These are phyloP conservation scores for Neurospora sp. DNA, from an alignment of 495 filamentous ascomycete genomes.

Conservation along the genomic window DNA sequence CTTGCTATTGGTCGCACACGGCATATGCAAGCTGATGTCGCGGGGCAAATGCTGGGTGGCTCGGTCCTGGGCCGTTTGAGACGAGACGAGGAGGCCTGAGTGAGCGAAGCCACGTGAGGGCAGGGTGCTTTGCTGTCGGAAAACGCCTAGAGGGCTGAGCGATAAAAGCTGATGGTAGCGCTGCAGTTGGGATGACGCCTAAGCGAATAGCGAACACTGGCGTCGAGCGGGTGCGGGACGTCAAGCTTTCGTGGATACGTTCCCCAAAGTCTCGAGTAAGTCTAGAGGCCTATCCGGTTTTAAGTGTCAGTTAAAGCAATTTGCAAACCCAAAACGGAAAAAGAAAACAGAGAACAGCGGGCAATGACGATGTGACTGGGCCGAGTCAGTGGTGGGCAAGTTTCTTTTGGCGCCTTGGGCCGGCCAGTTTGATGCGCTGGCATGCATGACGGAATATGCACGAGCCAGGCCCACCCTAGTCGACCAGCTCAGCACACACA, in stretches of 20 bases:
- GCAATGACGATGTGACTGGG: constrained; percentile 26
- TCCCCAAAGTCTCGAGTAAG: background rate
- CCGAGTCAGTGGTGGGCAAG: constrained; percentile 28
- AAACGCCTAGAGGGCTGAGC: constrained; percentile 2
- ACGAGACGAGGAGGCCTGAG: constrained; percentile 18
- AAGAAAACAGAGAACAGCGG: background rate
- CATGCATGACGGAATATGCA: constrained; percentile 51
- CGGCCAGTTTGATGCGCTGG: constrained; percentile 45
- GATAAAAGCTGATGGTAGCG: background rate
- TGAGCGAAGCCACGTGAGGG: constrained; percentile 35
- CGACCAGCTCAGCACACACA: constrained; percentile 27
- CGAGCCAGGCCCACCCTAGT: constrained; percentile 37
- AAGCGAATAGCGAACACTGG: background rate
- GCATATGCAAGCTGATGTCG: constrained; percentile 51
- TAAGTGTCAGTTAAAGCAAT: background rate
- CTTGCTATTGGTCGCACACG: constrained; percentile 44
- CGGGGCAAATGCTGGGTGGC: constrained; percentile 39
- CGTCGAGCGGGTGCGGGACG: background rate
- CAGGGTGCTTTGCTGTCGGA: constrained; percentile 6
- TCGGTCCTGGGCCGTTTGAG: constrained; percentile 25
- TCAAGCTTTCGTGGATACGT: background rate
- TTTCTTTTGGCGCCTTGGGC: constrained; percentile 35
- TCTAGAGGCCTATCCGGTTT: background rate
- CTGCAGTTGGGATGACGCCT: background rate
- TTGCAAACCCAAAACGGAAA: background rate